These are phyloP conservation scores for Solanum aculeatissimum DNA, from an alignment of 305 asterid species.

Conservation along the genomic window DNA sequence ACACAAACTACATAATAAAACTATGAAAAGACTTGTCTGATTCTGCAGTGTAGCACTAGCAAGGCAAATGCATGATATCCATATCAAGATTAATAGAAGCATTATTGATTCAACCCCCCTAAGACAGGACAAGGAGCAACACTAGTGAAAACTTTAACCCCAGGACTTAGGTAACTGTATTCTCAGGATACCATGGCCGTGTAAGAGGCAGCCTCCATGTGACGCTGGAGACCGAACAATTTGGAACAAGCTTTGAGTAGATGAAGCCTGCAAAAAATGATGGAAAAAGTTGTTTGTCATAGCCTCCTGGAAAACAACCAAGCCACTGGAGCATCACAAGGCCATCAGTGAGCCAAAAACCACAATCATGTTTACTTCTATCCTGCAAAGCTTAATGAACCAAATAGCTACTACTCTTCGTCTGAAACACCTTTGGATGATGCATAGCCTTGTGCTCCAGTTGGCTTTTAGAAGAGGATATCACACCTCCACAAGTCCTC, in stretches of 20 bases:
- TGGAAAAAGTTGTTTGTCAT: conserved; percentile 23
- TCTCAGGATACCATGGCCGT: neutral
- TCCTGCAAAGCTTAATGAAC: neutral
- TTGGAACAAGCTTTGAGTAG: conserved; percentile 38
- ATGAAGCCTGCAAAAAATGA: conserved; percentile 54
- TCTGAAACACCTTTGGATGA: neutral
- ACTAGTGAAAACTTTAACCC: neutral
- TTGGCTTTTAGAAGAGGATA: conserved; percentile 42
- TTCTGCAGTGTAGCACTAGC: neutral
- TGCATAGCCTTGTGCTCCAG: neutral
- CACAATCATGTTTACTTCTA: neutral
- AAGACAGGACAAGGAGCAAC: neutral
- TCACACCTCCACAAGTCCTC: conserved; percentile 79
- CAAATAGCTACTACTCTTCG: neutral
- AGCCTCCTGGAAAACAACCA: conserved; percentile 51
- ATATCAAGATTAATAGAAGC: neutral
- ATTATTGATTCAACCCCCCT: neutral
- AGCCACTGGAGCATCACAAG: conserved; percentile 23
- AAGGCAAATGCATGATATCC: neutral
- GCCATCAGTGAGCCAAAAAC: neutral
- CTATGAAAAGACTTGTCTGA: neutral
- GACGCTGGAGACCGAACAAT: conserved; percentile 2
- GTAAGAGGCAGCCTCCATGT: neutral
- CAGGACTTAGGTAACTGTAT: neutral
- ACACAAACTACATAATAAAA: neutral